phyloP scores from a whole-genome alignment of 495 filamentous ascomycete species.

The Durotheca rogersii region DNA sequence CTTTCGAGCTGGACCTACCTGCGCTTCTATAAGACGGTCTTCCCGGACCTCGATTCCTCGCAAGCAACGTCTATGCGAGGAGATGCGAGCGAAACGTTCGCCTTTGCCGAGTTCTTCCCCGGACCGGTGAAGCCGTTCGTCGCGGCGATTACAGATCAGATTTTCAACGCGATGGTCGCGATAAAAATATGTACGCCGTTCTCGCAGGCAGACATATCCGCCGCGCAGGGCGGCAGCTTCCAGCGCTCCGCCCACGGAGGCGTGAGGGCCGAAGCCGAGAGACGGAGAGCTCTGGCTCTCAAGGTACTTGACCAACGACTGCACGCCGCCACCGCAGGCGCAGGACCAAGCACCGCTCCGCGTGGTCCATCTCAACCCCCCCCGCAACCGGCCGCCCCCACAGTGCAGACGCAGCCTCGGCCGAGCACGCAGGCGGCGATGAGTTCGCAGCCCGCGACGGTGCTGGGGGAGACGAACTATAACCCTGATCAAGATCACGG shows the following conservation, averaged over 20 bases:
- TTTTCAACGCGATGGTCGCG: conserved; percentile 73
- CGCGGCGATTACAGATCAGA: conserved; percentile 65
- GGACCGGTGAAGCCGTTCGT: conserved; percentile 79
- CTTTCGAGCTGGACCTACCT: conserved; percentile 92
- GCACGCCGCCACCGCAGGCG: conserved; percentile 66
- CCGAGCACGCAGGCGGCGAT: conserved; percentile 49
- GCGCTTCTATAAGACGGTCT: conserved; percentile 81
- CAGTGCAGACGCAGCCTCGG: conserved; percentile 52
- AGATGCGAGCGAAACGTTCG: conserved; percentile 93
- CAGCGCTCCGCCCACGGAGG: conserved; percentile 68
- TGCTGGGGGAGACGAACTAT: conserved; percentile 70
- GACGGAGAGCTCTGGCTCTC: conserved; percentile 82
- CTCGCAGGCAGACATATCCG: conserved; percentile 78
- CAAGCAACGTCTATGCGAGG: conserved; percentile 69
- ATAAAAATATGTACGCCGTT: conserved; percentile 82
- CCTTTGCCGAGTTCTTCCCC: conserved; percentile 93
- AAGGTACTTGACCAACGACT: conserved; percentile 90
- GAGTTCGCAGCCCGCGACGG: conserved; percentile 45
- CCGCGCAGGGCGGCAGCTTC: conserved; percentile 55
- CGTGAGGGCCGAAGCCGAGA: conserved; percentile 85
- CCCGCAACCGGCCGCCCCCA: conserved; percentile 45
- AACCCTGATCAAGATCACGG: conserved; percentile 62
- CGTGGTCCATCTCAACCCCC: conserved; percentile 44
- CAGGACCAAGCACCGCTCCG: conserved; percentile 43
- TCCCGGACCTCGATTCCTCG: conserved; percentile 61